phyloP scores from a whole-genome alignment of 306 rosid genomes.

The Benincasa hispida region DNA sequence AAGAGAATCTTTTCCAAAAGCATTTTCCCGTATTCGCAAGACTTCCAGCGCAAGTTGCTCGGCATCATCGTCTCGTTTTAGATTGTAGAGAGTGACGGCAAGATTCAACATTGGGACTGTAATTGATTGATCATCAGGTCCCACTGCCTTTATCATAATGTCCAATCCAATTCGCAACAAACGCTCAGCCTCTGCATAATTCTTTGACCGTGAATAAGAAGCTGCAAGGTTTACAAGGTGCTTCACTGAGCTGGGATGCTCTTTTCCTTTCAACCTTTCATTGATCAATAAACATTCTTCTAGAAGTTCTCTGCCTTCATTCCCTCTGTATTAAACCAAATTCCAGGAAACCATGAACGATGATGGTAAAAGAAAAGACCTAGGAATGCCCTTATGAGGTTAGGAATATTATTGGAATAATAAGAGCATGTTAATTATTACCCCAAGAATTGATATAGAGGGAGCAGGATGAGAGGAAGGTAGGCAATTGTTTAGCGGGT shows the following conservation, averaged over 20 bases:
- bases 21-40: conserved; percentile 60
- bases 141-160: conserved; percentile 42
- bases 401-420: not conserved
- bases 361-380: not conserved
- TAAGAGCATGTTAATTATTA: not conserved
- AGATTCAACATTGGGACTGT: conserved; percentile 84
- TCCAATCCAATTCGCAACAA: conserved; percentile 56
- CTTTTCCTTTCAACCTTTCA: conserved; percentile 59
- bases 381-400: not conserved
- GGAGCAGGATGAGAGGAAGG: not conserved
- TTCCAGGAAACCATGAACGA: not conserved
- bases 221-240: conserved; percentile 74
- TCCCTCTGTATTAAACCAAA: conserved; percentile 36
- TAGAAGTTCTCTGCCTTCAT: conserved; percentile 73
- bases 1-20: conserved; percentile 60
- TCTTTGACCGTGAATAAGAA: conserved; percentile 64
- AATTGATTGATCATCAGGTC: conserved; percentile 52
- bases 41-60: conserved; percentile 65
- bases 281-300: conserved; percentile 67
- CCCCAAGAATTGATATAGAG: not conserved
- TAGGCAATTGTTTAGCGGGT: not conserved
- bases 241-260: conserved; percentile 52
- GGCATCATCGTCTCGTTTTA: conserved; percentile 69
- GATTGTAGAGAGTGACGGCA: conserved; percentile 65
- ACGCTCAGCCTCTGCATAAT: conserved; percentile 60